A percentile compares a stretch with the other conserved stretches of the same genome.
Evolutionary conservation across 208 protist species (phyloP).

Genomic region (Wallacemonas sp.): DNA sequence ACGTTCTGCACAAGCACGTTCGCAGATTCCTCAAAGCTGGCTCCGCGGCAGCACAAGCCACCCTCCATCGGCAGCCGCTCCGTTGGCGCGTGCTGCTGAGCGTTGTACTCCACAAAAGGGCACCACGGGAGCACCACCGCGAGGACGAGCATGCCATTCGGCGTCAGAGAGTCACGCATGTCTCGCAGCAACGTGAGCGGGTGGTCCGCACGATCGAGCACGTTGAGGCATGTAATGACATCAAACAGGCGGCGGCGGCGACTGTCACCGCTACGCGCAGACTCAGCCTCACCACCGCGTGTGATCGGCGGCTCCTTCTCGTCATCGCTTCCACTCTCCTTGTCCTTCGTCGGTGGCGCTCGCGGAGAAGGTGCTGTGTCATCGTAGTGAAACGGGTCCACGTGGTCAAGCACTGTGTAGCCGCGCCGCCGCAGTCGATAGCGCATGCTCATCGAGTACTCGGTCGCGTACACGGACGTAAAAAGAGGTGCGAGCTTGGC

Average conservation of each 20-base stretch:
- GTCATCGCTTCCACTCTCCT: constrained; percentile 6
- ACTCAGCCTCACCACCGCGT: not conserved
- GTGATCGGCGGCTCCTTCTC: not conserved
- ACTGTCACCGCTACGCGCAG: too few relatives aligned
- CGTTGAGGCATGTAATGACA: constrained; percentile 78
- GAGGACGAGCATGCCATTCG: constrained; percentile 59
- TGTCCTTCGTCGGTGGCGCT: not conserved
- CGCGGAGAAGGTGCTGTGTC: not conserved
- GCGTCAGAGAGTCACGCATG: constrained; percentile 66
- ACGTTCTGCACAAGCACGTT: constrained; percentile 74
- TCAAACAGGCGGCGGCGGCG: constrained; percentile 67
- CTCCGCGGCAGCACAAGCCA: constrained; percentile 73
- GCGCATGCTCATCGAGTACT: constrained; percentile 76
- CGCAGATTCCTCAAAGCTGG: constrained; percentile 68
- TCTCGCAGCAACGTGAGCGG: constrained; percentile 56
- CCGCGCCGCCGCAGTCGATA: constrained; percentile 73
- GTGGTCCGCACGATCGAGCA: constrained; percentile 79
- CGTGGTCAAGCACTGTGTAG: constrained; percentile 62
- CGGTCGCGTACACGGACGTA: constrained; percentile 55
- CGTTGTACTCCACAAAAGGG: constrained; percentile 80
- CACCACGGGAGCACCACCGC: constrained; percentile 89
- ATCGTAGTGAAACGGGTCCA: constrained; percentile 46
- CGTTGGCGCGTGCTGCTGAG: constrained; percentile 43
- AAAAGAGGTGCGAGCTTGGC: constrained; percentile 57
- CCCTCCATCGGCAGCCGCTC: constrained; percentile 80